Conservation (phyloP, 331 rosid genomes). For the Stylosanthes scabra region DNA sequence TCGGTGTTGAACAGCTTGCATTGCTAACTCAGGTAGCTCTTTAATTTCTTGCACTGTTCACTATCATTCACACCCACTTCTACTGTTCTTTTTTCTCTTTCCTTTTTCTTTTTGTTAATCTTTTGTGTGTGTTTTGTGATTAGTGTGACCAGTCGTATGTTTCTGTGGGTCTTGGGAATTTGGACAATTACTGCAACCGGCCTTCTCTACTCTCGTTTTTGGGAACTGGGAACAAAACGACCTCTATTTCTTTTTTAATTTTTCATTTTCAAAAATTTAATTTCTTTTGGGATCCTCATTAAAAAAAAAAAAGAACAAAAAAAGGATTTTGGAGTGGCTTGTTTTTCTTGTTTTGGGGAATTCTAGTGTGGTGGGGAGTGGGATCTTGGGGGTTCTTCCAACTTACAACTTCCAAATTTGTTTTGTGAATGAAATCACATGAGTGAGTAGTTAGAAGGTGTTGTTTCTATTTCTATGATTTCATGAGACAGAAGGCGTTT, state of each 20-base stretch:
- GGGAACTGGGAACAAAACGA: conserved; percentile 42
- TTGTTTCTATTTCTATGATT: conserved; percentile 35
- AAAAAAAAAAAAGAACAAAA: no score
- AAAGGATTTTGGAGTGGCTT: not conserved
- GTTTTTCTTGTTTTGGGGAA: conserved; percentile 15
- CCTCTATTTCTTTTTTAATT: not conserved
- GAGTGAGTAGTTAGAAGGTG: not conserved
- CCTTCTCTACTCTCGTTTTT: conserved; percentile 25
- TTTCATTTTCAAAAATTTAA: not conserved
- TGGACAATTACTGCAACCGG: conserved; percentile 33
- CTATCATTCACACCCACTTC: not conserved
- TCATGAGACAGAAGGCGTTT: not conserved
- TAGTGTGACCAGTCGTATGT: conserved; percentile 49
- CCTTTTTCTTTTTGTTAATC: not conserved
- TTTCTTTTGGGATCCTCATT: no score
- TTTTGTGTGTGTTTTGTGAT: conserved; percentile 8
- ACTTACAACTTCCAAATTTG: not conserved
- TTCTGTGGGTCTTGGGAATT: conserved; percentile 47
- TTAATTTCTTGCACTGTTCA: no score
- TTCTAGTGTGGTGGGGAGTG: not conserved
- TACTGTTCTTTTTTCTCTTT: not conserved
- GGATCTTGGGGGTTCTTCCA: not conserved
- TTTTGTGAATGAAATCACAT: conserved; percentile 17
- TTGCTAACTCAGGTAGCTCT: conserved; percentile 87
- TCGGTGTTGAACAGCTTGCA: conserved; percentile 96